Base-by-base conservation (phyloP, 495 filamentous ascomycete genomes). In the Hypoxylon fuscum region DNA sequence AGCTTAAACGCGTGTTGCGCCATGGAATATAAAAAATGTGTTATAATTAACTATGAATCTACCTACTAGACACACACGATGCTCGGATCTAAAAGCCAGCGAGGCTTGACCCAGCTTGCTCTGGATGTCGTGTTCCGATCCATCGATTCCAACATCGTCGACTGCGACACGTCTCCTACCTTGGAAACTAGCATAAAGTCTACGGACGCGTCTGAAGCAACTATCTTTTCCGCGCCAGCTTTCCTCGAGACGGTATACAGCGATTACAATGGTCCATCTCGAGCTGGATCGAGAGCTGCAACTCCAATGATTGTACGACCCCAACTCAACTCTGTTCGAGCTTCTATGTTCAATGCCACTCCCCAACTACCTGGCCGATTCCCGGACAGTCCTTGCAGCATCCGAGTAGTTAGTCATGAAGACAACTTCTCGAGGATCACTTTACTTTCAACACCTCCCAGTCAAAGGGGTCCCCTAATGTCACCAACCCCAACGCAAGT, bases 61-160 rank as follows among this genome's bases (percentile, higher is more conserved):
- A 27, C 8, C 8, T 2, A n/a, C 21, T 66, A 98, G 94, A 93
- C 90, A 62, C 92, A 98, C 71, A 98, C 95, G n/a, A 96, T 98
- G 64, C 84, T 98, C 9, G 95, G 95, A 47, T 93, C 90, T 14
- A 88, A 87, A 62, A 84, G 84, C 11, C 89, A 97, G 72, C 88
- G 92, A 46, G 95, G 95, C 56, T 77, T 98, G 46, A 96, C 90
- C 2, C 95, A 98, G 70, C 88, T 98, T 70, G 84, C 91, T 5
- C 87, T 98, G 18, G 93, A 98, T 65, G 81, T 96, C 17, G 83
- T 97, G 37, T 98, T 94, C 77, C 86, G 87, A 45, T 93, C 90
- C 9, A 80, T 96, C 35, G 83, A 82, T 20, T 75, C 81, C 12
- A 87, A 87, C 34, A 81, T 92, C 22, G 84, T 90, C 49, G 84